These are phyloP conservation scores for Leucocoprinus leucothites DNA, from an alignment of 768 basidiomycete genomes.

Conservation along the genomic window DNA sequence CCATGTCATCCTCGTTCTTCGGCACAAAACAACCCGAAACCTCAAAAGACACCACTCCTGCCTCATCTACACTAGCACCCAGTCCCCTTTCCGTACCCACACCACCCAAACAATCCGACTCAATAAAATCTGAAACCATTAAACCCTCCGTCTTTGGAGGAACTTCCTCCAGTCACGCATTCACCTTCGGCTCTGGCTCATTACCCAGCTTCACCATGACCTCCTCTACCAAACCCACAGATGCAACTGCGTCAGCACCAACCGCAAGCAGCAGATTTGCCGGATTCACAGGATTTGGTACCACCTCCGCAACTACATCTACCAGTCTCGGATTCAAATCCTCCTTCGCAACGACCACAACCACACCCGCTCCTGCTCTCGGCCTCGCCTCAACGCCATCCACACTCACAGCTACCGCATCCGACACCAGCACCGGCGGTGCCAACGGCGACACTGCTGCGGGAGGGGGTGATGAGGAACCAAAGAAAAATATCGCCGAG, in stretches of 20 bases:
- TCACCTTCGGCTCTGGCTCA: slow-evolving; percentile 2
- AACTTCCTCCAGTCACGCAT: neutral
- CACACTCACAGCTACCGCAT: slow-evolving; percentile 27
- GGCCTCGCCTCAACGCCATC: slow-evolving; percentile 6
- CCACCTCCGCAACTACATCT: slow-evolving; percentile 1
- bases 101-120: neutral
- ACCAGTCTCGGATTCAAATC: slow-evolving; percentile 19
- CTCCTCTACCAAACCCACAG: no score
- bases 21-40: slow-evolving; percentile 3
- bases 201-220: neutral
- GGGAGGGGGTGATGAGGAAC: slow-evolving; percentile 10
- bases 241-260: no score
- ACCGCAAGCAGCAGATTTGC: no score
- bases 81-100: no score
- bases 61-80: neutral
- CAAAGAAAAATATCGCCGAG: slow-evolving; percentile 2
- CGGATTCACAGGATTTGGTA: slow-evolving; percentile 9
- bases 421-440: slow-evolving; percentile 8
- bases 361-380: slow-evolving; percentile 21
- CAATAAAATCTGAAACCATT: neutral
- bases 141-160: neutral
- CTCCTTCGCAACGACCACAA: slow-evolving; percentile 25
- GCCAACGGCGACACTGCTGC: slow-evolving; percentile 10
- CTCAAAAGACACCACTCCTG: neutral
- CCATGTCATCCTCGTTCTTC: slow-evolving; percentile 2